Conservation (phyloP, 208 protist genomes). For the Hexamita inflata region DNA sequence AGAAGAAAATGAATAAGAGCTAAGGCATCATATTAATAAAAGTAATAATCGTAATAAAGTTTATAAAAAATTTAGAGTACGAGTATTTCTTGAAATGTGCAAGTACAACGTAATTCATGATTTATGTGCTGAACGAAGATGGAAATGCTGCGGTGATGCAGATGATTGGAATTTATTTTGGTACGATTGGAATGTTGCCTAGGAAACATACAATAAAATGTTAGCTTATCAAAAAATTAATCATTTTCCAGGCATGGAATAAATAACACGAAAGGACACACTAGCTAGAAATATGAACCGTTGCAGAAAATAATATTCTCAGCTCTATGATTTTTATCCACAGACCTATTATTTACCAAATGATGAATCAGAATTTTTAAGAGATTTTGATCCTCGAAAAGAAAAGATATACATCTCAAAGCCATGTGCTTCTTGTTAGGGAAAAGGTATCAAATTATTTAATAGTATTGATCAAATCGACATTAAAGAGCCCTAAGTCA, state of each 20-base stretch:
- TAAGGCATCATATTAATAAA: no score
- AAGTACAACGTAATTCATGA: slow-evolving; percentile 12
- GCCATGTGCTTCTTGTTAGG: slow-evolving; percentile 69
- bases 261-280: slow-evolving; percentile 70
- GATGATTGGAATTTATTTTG: slow-evolving; percentile 75
- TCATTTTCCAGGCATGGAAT: slow-evolving; percentile 77
- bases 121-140: slow-evolving; percentile 60
- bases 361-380: slow-evolving; percentile 60
- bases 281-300: slow-evolving; percentile 65
- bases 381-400: slow-evolving; percentile 44
- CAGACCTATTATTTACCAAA: slow-evolving; percentile 37
- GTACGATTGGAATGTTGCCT: slow-evolving; percentile 66
- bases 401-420: slow-evolving; percentile 76
- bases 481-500: slow-evolving; percentile 61
- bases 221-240: slow-evolving; percentile 74
- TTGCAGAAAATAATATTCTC: slow-evolving; percentile 57
- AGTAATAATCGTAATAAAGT: no score
- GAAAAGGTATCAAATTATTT: slow-evolving; percentile 70
- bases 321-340: slow-evolving; percentile 61
- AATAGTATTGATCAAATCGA: slow-evolving; percentile 59
- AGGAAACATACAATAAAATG: slow-evolving; percentile 62
- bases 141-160: slow-evolving; percentile 52
- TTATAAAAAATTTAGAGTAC: slow-evolving; percentile 1
- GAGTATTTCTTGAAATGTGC: slow-evolving; percentile 10
- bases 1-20: no score